phyloP scores from a whole-genome alignment of 108 stramenopile genomes.

The Parietichytrium sp. region DNA sequence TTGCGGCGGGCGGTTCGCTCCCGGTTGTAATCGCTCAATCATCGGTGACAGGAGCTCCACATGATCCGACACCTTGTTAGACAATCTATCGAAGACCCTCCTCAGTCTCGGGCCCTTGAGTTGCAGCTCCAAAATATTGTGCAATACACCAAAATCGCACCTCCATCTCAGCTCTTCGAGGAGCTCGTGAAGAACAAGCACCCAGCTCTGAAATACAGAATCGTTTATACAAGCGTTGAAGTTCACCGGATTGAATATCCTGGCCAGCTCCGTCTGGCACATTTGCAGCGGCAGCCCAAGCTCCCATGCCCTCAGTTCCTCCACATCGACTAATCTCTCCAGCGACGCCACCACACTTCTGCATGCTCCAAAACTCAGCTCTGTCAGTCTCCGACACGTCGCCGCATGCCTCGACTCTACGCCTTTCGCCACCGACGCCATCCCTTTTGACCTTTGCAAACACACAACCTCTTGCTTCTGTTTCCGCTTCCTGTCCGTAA shows the following conservation, averaged over 20 bases:
- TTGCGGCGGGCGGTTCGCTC: background rate
- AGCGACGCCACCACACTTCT: too few species aligned
- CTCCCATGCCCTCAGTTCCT: too few species aligned
- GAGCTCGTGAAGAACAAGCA: background rate
- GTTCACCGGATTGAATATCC: background rate
- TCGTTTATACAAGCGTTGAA: background rate
- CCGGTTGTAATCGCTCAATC: background rate
- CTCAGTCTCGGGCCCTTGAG: background rate
- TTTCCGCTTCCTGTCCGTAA: too few species aligned
- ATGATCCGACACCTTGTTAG: background rate
- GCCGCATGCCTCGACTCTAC: too few species aligned
- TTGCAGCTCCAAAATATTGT: background rate
- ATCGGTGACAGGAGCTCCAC: background rate
- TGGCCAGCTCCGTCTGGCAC: background rate
- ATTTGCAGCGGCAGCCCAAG: background rate
- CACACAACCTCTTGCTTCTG: too few species aligned
- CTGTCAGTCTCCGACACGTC: too few species aligned
- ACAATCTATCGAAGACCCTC: background rate
- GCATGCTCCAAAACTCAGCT: too few species aligned
- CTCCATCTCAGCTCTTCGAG: background rate
- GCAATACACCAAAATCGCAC: background rate
- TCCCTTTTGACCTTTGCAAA: too few species aligned
- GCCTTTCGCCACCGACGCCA: too few species aligned
- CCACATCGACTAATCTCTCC: too few species aligned
- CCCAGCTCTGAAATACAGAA: constrained; percentile 16